phyloP scores from a whole-genome alignment of 129 eudicot genomes.

The Lactuca saligna region DNA sequence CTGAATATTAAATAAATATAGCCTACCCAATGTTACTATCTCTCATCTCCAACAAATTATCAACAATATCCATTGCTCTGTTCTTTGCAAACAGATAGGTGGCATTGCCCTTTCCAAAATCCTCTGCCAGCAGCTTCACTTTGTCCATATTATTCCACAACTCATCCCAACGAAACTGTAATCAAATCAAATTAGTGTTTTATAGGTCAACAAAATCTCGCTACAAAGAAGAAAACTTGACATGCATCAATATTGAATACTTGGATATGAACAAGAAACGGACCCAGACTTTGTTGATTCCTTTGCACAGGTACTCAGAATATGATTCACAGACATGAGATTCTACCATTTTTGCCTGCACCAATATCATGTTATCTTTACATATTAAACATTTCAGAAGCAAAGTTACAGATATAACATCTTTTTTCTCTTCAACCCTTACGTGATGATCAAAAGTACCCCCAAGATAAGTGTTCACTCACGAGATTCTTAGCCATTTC shows the following conservation, averaged over 20 bases:
- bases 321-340: slow-evolving; percentile 60
- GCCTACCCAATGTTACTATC: slow-evolving; percentile 50
- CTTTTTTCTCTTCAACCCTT: slow-evolving; percentile 8
- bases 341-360: slow-evolving; percentile 75
- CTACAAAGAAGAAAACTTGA: neutral
- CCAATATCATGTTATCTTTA: slow-evolving; percentile 18
- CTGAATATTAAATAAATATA: slow-evolving; percentile 10
- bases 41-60: slow-evolving; percentile 56
- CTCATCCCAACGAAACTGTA: slow-evolving; percentile 57
- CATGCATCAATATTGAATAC: no score
- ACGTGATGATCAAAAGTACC: slow-evolving; percentile 19
- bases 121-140: slow-evolving; percentile 25
- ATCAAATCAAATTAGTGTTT: neutral
- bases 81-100: slow-evolving; percentile 49
- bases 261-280: slow-evolving; percentile 25
- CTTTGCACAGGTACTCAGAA: slow-evolving; percentile 60
- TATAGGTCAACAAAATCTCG: neutral
- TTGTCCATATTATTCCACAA: slow-evolving; percentile 54
- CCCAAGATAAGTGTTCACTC: slow-evolving; percentile 40
- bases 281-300: slow-evolving; percentile 72
- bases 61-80: slow-evolving; percentile 55
- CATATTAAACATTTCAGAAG: slow-evolving; percentile 20
- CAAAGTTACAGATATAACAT: neutral
- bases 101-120: slow-evolving; percentile 30
- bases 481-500: slow-evolving; percentile 76